A percentile compares a stretch with the other conserved stretches of the same genome.
Evolutionary conservation across 495 filamentous ascomycete species (phyloP).

Genomic region (Staphylotrichum tortipilum): DNA sequence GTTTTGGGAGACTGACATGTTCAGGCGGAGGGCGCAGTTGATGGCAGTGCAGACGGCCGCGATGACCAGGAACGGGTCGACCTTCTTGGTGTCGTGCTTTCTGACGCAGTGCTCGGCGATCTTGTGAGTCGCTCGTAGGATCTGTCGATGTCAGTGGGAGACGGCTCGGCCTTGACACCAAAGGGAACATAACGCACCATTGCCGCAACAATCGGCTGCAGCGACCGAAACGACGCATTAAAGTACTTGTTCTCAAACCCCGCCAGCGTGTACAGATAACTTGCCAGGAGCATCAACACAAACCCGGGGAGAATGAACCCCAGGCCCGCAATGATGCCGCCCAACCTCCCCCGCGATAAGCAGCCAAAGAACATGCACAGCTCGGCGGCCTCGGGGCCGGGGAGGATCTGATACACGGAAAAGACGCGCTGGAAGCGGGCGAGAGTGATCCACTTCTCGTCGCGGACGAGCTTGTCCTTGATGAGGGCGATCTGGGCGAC

Average conservation of each 20-base stretch:
- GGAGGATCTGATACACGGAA: conserved; percentile 10
- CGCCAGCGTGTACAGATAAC: conserved; percentile 8
- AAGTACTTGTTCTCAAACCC: conserved; percentile 11
- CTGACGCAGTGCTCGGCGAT: conserved; percentile 9
- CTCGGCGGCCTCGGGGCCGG: conserved; percentile 8
- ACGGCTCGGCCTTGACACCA: not conserved
- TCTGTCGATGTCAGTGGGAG: not conserved
- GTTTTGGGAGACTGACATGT: conserved; percentile 1
- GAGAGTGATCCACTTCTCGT: conserved; percentile 12
- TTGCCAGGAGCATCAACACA: conserved; percentile 10
- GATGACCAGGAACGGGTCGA: conserved; percentile 9
- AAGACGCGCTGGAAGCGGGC: conserved; percentile 10
- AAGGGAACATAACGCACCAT: conserved; percentile 1
- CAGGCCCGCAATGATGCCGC: conserved; percentile 7
- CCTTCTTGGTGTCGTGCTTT: conserved; percentile 8
- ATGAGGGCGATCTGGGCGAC: conserved; percentile 10
- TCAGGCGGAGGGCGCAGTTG: conserved; percentile 9
- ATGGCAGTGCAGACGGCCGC: conserved; percentile 8
- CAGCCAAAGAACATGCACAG: conserved; percentile 14
- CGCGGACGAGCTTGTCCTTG: conserved; percentile 9
- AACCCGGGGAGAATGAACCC: conserved; percentile 7
- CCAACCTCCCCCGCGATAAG: conserved; percentile 3
- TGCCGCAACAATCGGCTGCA: conserved; percentile 12
- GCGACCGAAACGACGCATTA: conserved; percentile 9
- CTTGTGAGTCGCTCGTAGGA: conserved; percentile 6